These are phyloP conservation scores for Teratosphaeria gauchensis DNA, from an alignment of 2,329 filamentous ascomycete species.

Conservation along the genomic window DNA sequence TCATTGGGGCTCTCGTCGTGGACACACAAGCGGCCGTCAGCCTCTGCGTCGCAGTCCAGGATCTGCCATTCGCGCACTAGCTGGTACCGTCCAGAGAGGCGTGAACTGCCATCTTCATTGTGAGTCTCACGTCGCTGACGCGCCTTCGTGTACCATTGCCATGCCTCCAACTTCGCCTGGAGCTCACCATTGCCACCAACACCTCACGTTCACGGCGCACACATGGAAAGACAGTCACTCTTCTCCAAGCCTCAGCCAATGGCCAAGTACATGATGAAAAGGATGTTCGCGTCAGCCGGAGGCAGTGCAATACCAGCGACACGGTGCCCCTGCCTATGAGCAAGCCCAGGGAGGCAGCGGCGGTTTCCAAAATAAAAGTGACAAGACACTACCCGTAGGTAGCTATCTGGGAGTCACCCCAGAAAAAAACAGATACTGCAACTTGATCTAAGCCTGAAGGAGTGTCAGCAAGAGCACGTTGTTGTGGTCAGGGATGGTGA, in stretches of 20 bases:
- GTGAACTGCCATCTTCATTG: not conserved
- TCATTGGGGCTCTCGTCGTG: not conserved
- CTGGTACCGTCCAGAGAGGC: not conserved
- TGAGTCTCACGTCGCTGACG: not conserved
- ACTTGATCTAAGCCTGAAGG: conserved; percentile 3
- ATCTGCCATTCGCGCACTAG: not conserved
- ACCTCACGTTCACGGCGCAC: not conserved
- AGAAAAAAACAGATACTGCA: conserved; percentile 59
- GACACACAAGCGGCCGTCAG: not conserved
- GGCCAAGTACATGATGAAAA: not conserved
- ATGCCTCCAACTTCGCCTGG: not conserved
- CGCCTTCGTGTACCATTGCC: not conserved
- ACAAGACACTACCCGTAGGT: conserved; percentile 63
- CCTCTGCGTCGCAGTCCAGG: not conserved
- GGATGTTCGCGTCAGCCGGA: conserved; percentile 58
- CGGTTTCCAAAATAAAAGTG: conserved; percentile 68
- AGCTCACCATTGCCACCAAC: not conserved
- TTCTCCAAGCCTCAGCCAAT: not conserved
- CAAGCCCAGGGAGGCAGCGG: conserved; percentile 59
- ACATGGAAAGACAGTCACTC: not conserved
- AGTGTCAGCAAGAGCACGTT: not conserved
- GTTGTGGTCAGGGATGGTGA: not conserved
- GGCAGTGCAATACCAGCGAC: conserved; percentile 69
- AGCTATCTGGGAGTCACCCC: conserved; percentile 85
- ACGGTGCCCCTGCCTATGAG: conserved; percentile 56